Percentiles rank a stretch among this genome's conserved stretches.
These are phyloP conservation scores for Yarrowia sp. DNA, from an alignment of 805 yeast species.

Conservation along the genomic window DNA sequence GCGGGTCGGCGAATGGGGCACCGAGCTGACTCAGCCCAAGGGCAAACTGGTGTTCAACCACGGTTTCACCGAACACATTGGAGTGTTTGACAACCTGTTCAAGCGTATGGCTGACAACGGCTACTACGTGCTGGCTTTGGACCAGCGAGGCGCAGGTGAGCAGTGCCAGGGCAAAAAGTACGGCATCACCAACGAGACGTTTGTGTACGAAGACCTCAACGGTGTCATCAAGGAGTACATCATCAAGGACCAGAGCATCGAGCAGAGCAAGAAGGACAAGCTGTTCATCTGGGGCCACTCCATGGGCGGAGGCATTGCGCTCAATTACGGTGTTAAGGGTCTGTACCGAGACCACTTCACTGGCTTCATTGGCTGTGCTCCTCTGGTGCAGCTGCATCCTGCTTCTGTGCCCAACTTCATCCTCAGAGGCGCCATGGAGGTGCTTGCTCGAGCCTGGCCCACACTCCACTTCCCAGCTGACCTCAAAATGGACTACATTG, in stretches of 20 bases:
- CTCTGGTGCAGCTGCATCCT: slow-evolving; percentile 35
- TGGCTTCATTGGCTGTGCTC: slow-evolving; percentile 39
- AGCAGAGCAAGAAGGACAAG: slow-evolving; percentile 26
- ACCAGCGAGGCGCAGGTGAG: slow-evolving; percentile 42
- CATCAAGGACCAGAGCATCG: not conserved
- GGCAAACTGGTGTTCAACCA: slow-evolving; percentile 39
- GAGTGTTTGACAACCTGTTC: slow-evolving; percentile 36
- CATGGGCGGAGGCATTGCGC: slow-evolving; percentile 42
- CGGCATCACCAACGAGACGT: slow-evolving; percentile 38
- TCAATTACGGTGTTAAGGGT: slow-evolving; percentile 41
- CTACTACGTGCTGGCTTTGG: slow-evolving; percentile 39
- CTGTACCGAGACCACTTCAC: slow-evolving; percentile 35
- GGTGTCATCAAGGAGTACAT: slow-evolving; percentile 31
- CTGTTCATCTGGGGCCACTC: slow-evolving; percentile 40
- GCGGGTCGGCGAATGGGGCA: slow-evolving; percentile 21
- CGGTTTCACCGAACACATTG: slow-evolving; percentile 40
- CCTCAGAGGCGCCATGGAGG: slow-evolving; percentile 32
- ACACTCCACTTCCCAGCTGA: slow-evolving; percentile 30
- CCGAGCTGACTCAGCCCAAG: slow-evolving; percentile 19
- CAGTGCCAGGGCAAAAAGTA: slow-evolving; percentile 36
- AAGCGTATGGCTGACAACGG: slow-evolving; percentile 36
- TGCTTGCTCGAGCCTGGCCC: slow-evolving; percentile 35
- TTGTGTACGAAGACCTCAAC: slow-evolving; percentile 38
- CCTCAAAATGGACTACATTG: slow-evolving; percentile 32
- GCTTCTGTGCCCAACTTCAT: slow-evolving; percentile 33